Conservation (phyloP, 306 rosid species). For the Sphenostylis stenocarpa region DNA sequence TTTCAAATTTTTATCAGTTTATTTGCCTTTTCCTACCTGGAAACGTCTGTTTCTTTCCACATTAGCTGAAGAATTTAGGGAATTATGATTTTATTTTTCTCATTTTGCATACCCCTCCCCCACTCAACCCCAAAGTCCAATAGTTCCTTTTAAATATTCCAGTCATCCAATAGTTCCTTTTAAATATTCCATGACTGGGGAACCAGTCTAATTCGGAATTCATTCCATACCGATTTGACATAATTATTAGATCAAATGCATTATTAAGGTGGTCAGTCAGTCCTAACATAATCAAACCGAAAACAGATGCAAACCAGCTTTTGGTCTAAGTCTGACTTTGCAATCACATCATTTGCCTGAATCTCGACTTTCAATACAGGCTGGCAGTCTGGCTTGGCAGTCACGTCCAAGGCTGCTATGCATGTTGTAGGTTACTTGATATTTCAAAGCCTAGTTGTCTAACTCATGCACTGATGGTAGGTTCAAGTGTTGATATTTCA, state of each 20-base stretch:
- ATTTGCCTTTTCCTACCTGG: neutral
- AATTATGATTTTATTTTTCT: neutral
- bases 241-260: neutral
- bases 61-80: neutral
- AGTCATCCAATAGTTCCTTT: no score
- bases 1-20: neutral
- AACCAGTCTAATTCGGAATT: neutral
- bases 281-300: neutral
- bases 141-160: no score
- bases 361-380: no score
- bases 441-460: neutral
- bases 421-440: neutral
- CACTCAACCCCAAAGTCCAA: neutral
- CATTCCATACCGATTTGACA: neutral
- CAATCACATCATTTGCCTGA: neutral
- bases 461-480: neutral
- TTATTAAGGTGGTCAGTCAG: neutral
- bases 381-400: neutral
- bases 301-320: neutral
- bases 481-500: neutral
- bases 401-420: neutral
- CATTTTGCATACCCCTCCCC: neutral
- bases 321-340: neutral
- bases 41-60: neutral
- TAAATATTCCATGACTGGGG: neutral